Conservation (phyloP, 1,139 yeast genomes). For the Hanseniaspora sp. region DNA sequence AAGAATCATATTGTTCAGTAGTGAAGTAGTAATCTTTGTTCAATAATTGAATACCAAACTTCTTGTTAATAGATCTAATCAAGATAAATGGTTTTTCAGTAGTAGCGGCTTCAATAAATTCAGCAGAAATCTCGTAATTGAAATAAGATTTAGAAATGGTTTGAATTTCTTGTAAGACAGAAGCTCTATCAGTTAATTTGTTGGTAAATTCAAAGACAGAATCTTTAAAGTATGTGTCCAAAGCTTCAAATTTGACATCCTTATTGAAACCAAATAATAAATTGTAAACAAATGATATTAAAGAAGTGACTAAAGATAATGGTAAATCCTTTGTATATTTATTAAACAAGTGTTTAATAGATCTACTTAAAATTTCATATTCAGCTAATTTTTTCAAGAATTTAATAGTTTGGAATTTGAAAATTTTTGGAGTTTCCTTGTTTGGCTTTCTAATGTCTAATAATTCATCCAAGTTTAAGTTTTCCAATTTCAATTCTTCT, state of each 20-base stretch:
- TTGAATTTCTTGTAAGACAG: slow-evolving; percentile 37
- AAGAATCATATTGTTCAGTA: slow-evolving; percentile 36
- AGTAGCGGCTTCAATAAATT: slow-evolving; percentile 35
- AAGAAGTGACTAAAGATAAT: slow-evolving; percentile 43
- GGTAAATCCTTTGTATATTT: slow-evolving; percentile 40
- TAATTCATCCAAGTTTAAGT: slow-evolving; percentile 30
- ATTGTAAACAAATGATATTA: slow-evolving; percentile 64
- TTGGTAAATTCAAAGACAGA: slow-evolving; percentile 38
- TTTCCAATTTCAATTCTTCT: slow-evolving; percentile 29
- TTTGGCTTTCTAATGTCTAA: slow-evolving; percentile 31
- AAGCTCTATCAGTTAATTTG: slow-evolving; percentile 26
- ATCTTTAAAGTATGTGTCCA: slow-evolving; percentile 38
- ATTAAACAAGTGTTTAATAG: slow-evolving; percentile 65
- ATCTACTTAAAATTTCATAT: slow-evolving; percentile 69
- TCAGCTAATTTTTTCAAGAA: slow-evolving; percentile 42
- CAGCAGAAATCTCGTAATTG: slow-evolving; percentile 45
- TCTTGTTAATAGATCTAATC: slow-evolving; percentile 61
- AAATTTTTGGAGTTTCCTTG: slow-evolving; percentile 25
- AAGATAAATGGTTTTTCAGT: slow-evolving; percentile 37
- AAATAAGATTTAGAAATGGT: slow-evolving; percentile 49
- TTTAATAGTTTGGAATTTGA: slow-evolving; percentile 31
- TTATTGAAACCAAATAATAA: slow-evolving; percentile 50
- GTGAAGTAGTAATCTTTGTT: slow-evolving; percentile 34
- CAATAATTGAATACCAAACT: slow-evolving; percentile 81
- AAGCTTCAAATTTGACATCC: slow-evolving; percentile 36